A percentile compares a stretch with the other conserved stretches of the same genome.
Evolutionary conservation across 2,329 filamentous ascomycete species (phyloP).

Genomic region (Paramyrothecium roridum): DNA sequence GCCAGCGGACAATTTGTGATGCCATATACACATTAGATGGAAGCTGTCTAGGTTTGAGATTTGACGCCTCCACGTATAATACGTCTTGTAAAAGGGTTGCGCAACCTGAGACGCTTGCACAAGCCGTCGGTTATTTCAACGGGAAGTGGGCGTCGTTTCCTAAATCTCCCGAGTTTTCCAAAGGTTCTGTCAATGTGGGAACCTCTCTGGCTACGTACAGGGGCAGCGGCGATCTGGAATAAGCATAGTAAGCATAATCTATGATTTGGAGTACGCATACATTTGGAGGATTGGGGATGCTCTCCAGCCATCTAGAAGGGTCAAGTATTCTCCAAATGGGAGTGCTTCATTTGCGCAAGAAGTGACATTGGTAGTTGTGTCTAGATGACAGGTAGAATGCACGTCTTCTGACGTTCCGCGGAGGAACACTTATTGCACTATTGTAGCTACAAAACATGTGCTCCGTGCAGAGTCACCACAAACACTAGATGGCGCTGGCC

Average conservation of each 20-base stretch:
- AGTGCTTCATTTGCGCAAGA: no score
- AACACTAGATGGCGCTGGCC: not conserved
- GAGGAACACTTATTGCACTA: no score
- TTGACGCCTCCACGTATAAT: no score
- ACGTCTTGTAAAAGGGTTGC: no score
- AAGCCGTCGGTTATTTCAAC: no score
- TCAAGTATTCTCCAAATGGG: not conserved
- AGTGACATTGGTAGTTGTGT: no score
- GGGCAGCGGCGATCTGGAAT: not conserved
- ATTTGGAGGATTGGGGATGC: not conserved
- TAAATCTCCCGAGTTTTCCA: not conserved
- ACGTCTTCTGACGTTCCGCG: no score
- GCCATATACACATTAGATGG: no score
- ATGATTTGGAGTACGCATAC: not conserved
- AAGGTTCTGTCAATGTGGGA: not conserved
- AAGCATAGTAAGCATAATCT: not conserved
- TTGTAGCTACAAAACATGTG: not conserved
- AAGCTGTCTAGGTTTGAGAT: no score
- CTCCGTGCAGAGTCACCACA: not conserved
- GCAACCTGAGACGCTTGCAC: no score
- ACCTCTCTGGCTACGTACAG: not conserved
- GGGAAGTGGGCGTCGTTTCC: not conserved
- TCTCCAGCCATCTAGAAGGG: not conserved
- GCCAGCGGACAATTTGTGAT: no score
- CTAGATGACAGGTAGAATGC: no score